These are phyloP conservation scores for Paramarasmius palmivorus DNA, from an alignment of 1,284 basidiomycete genomes.

Conservation along the genomic window DNA sequence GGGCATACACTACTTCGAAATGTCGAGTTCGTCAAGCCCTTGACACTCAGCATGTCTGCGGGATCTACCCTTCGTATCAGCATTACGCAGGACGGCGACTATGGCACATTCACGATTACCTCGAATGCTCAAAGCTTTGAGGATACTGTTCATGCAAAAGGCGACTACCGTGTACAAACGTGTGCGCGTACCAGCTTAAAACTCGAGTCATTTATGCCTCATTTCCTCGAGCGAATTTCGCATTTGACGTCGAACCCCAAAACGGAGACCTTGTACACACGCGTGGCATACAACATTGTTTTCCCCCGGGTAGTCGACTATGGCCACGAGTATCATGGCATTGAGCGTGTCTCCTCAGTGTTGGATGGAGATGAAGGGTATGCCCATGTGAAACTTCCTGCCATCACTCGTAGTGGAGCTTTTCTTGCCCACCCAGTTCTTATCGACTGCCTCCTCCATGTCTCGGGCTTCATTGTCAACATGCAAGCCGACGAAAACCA, in stretches of 20 bases:
- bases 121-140: background rate
- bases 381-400: background rate
- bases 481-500: background rate
- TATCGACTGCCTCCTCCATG: background rate
- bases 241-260: background rate
- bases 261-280: background rate
- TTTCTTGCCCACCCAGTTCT: background rate
- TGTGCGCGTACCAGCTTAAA: background rate
- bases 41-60: background rate
- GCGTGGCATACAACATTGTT: background rate
- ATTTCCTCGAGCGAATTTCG: background rate
- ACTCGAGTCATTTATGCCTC: background rate
- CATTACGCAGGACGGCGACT: background rate
- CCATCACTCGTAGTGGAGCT: background rate
- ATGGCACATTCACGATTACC: background rate
- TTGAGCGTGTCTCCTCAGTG: background rate
- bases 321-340: background rate
- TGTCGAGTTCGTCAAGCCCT: background rate
- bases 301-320: background rate
- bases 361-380: background rate
- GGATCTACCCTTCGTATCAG: background rate
- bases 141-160: background rate
- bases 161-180: background rate
- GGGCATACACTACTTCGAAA: background rate
- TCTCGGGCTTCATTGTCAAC: background rate